These are phyloP conservation scores for Xylariales sp. DNA, from an alignment of 2,329 filamentous ascomycete species.

Conservation along the genomic window DNA sequence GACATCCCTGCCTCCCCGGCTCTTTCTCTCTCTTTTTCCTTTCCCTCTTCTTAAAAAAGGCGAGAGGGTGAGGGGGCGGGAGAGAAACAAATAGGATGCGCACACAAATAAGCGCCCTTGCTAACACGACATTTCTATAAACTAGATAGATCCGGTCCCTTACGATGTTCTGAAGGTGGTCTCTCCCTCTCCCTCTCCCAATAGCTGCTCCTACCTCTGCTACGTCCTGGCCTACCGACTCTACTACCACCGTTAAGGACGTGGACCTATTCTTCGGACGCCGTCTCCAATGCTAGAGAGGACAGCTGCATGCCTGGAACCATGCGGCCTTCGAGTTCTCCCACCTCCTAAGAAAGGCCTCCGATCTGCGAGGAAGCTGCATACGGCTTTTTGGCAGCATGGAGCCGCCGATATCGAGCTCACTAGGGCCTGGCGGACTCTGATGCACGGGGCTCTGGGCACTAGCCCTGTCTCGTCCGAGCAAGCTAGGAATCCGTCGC, in stretches of 20 bases:
- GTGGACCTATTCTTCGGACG: slow-evolving; percentile 22
- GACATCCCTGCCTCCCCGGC: not conserved
- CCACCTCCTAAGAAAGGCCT: slow-evolving; percentile 53
- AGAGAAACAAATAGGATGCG: not conserved
- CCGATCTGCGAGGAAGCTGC: slow-evolving; percentile 58
- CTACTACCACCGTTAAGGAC: slow-evolving; percentile 14
- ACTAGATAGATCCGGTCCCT: not conserved
- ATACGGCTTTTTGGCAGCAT: slow-evolving; percentile 66
- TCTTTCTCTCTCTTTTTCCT: too few relatives aligned
- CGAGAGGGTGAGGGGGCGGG: not conserved
- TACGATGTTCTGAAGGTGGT: slow-evolving; percentile 20
- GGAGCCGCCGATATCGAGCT: slow-evolving; percentile 63
- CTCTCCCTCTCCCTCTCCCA: not conserved
- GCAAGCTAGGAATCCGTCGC: slow-evolving; percentile 43
- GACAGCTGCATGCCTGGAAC: slow-evolving; percentile 67
- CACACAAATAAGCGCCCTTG: not conserved
- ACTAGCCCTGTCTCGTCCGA: slow-evolving; percentile 40
- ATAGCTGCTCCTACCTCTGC: not conserved
- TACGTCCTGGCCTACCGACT: not conserved
- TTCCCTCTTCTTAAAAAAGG: too few relatives aligned
- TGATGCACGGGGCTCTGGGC: slow-evolving; percentile 50
- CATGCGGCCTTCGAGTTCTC: slow-evolving; percentile 65
- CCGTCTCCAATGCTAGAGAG: slow-evolving; percentile 65
- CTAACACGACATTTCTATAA: not conserved
- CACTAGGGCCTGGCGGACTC: slow-evolving; percentile 55